A percentile compares a stretch with the other conserved stretches of the same genome.
phyloP scores from a whole-genome alignment of 805 yeast species.

The Nakazawaea holstii region DNA sequence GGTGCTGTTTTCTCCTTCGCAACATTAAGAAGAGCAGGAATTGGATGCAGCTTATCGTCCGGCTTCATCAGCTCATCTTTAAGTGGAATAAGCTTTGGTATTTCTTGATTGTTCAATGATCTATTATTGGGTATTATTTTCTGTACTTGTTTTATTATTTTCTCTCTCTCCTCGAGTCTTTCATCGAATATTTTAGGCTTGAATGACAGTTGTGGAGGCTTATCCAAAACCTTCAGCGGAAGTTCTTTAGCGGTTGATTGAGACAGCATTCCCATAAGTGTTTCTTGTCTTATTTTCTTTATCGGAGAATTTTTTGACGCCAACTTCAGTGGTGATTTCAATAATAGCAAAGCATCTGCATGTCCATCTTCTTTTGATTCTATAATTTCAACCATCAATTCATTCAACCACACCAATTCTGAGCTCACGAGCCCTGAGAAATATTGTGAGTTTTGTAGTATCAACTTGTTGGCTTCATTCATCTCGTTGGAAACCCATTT shows the following conservation, averaged over 20 bases:
- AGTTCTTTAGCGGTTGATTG: neutral
- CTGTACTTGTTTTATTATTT: neutral
- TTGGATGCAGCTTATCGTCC: neutral
- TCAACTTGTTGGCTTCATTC: conserved; percentile 30
- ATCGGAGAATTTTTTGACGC: conserved; percentile 22
- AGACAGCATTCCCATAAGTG: conserved; percentile 7
- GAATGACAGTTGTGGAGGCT: conserved; percentile 17
- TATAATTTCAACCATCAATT: conserved; percentile 32
- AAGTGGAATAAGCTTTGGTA: neutral
- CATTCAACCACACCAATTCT: conserved; percentile 35
- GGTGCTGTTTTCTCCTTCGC: neutral
- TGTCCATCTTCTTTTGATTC: conserved; percentile 14
- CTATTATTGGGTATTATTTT: conserved; percentile 2
- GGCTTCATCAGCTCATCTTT: neutral
- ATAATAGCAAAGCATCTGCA: conserved; percentile 16
- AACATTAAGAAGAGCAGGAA: neutral
- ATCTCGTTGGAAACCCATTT: conserved; percentile 45
- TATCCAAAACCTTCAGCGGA: neutral
- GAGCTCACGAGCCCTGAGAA: conserved; percentile 32
- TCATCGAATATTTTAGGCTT: conserved; percentile 11
- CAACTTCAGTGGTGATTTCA: conserved; percentile 15
- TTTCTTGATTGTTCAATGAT: neutral
- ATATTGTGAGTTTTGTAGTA: conserved; percentile 31
- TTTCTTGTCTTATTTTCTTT: conserved; percentile 17
- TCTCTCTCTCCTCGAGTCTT: neutral